These are phyloP conservation scores for Penicillium flavigenum DNA, from an alignment of 495 filamentous ascomycete genomes.

Conservation along the genomic window DNA sequence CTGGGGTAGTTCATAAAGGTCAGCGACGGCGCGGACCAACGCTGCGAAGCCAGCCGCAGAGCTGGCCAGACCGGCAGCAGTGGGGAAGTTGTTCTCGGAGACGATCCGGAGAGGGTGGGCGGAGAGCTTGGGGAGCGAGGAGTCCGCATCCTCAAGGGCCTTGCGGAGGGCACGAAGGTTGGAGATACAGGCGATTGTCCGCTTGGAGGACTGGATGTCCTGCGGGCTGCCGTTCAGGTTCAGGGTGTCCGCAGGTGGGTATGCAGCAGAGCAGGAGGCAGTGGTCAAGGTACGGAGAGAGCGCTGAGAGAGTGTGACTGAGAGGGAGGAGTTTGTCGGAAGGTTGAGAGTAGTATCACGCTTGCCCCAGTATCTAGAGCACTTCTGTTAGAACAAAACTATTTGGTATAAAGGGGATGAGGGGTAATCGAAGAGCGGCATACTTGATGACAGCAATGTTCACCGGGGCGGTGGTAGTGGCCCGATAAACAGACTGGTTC, in stretches of 20 bases:
- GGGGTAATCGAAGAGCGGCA: constrained; percentile 26
- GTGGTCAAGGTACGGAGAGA: constrained; percentile 96
- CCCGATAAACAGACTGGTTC: constrained; percentile 65
- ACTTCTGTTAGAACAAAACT: constrained; percentile 25
- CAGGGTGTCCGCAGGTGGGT: constrained; percentile 69
- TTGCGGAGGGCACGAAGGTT: constrained; percentile 76
- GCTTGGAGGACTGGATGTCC: constrained; percentile 74
- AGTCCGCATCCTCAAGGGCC: constrained; percentile 66
- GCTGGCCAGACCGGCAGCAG: constrained; percentile 90
- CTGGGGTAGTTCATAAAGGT: constrained; percentile 81
- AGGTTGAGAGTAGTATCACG: constrained; percentile 89
- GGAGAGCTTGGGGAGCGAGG: constrained; percentile 74
- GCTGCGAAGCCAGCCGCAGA: constrained; percentile 95
- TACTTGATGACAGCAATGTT: constrained; percentile 99
- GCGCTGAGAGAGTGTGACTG: constrained; percentile 88
- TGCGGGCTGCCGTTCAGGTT: constrained; percentile 80
- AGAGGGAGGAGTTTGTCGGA: constrained; percentile 95
- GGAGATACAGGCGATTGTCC: constrained; percentile 86
- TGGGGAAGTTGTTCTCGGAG: constrained; percentile 97
- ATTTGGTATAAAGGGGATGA: constrained; percentile 17
- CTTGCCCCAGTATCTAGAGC: constrained; percentile 91
- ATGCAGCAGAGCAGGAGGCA: constrained; percentile 80
- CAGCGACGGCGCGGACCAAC: constrained; percentile 85
- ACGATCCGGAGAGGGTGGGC: constrained; percentile 74
- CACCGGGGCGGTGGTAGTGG: constrained; percentile 93